Percentiles rank a stretch among this genome's conserved stretches.
Conservation (phyloP, 805 yeast species). For the Kuraishia piskuri region DNA sequence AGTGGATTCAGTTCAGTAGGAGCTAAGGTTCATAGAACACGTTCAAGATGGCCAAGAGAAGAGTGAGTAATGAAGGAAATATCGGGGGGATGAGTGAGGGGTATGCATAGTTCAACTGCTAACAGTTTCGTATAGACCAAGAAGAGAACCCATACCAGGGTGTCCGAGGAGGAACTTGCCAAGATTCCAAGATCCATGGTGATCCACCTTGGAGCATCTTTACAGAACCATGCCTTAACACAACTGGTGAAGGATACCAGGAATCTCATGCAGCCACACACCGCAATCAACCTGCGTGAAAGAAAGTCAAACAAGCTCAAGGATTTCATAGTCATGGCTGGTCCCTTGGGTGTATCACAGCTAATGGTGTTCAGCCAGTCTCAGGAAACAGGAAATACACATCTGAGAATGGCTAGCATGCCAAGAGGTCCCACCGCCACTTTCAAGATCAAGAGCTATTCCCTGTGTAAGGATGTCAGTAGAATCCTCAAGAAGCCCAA, state of each 20-base stretch:
- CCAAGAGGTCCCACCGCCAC: slow-evolving; percentile 94
- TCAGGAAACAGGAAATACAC: slow-evolving; percentile 67
- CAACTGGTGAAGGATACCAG: slow-evolving; percentile 86
- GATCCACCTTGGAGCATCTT: slow-evolving; percentile 66
- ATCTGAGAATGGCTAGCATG: slow-evolving; percentile 75
- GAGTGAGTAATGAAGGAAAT: slow-evolving; percentile 17
- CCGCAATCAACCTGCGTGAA: slow-evolving; percentile 83
- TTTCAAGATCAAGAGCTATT: slow-evolving; percentile 68
- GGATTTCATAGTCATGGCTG: slow-evolving; percentile 97
- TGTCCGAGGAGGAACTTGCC: slow-evolving; percentile 55
- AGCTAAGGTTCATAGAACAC: background rate
- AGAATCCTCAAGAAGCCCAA: slow-evolving; percentile 69
- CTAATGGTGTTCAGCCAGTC: slow-evolving; percentile 81
- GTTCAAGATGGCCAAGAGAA: slow-evolving; percentile 16
- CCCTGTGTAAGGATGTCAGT: slow-evolving; percentile 74
- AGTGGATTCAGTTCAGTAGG: background rate
- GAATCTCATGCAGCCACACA: slow-evolving; percentile 90
- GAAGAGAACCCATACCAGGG: slow-evolving; percentile 77
- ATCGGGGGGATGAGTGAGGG: no score
- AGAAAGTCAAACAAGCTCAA: slow-evolving; percentile 79
- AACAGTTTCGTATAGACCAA: slow-evolving; percentile 35
- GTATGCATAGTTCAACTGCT: background rate
- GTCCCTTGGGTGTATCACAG: slow-evolving; percentile 90
- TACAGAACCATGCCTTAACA: slow-evolving; percentile 71
- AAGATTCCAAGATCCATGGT: slow-evolving; percentile 93